Base-by-base conservation (phyloP, 2,329 filamentous ascomycete genomes). In the Alternaria conjuncta region DNA sequence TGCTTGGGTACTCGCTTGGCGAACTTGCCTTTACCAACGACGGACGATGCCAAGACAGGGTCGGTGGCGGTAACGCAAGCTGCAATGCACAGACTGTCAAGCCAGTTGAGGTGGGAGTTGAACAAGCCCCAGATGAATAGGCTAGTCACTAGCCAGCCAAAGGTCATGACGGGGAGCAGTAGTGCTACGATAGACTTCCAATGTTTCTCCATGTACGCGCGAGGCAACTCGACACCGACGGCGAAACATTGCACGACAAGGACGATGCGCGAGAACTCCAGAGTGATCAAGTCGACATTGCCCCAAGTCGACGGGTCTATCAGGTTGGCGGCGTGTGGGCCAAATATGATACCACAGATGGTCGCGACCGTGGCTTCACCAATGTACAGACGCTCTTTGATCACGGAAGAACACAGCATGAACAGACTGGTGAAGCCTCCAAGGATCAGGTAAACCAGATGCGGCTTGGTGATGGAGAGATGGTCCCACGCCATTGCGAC, bases 11-110 rank as follows among this genome's bases (percentile, higher is more conserved):
- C 94, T 67, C 96, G 90, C 83, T 97, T 97, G 36, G 96, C 95
- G 75, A 99, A 99, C 81, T 99, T 99, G 75, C 96, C 96, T 84
- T 98, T 99, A 79, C 96, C 96, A 56, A 99, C 96, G 58, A 99
- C 96, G 15, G 96, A 99, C 13, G 96, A 98, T 26, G 96, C 96
- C 76, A 99, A 84, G 70, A 99, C 96, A 59, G 96, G 96, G 82
- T 99, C 96, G 5, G 96, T 99, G 50, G 96, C 96, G 3, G 96
- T 99, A 58, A 99, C 94, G 78, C 96, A 99, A 62, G 96, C 96
- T 18, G 96, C 91, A 67, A 94, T 87, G 32, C 91, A 90, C 59
- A 99, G 86, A 77, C 92, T 92, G 79, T 98, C 93, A 45, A 99
- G 88, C 94, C 94, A 99, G 76, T 87, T 89, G 72, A 98, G 84